A percentile compares a stretch with the other conserved stretches of the same genome.
These are phyloP conservation scores for Aureobasidium sp. DNA, from an alignment of 2,329 filamentous ascomycete genomes.

Conservation along the genomic window DNA sequence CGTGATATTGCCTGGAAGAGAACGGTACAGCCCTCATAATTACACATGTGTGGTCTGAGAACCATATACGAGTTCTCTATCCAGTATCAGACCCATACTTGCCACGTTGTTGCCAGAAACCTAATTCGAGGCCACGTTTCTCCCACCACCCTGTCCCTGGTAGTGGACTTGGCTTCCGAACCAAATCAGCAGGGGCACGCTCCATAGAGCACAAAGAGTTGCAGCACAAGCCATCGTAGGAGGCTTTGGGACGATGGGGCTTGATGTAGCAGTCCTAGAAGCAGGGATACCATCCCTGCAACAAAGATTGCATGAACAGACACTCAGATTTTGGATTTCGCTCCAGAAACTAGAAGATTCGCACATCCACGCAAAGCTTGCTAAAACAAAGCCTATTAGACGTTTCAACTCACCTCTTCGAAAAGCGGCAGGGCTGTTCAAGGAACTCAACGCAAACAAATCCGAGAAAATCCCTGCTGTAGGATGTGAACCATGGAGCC, in stretches of 20 bases:
- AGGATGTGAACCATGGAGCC: slow-evolving; percentile 6
- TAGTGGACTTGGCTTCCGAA: too few species aligned
- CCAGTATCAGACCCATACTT: too few species aligned
- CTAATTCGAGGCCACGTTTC: too few species aligned
- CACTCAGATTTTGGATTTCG: background rate
- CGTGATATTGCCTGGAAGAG: too few species aligned
- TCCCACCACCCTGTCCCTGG: too few species aligned
- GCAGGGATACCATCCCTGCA: background rate
- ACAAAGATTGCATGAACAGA: background rate
- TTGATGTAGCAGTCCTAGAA: background rate
- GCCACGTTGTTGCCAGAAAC: too few species aligned
- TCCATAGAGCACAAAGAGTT: too few species aligned
- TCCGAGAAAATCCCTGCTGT: background rate
- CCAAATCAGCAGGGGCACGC: too few species aligned
- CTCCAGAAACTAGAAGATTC: background rate
- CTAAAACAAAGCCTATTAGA: too few species aligned
- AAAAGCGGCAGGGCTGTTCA: background rate
- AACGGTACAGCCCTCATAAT: too few species aligned
- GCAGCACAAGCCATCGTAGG: background rate
- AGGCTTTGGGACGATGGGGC: background rate
- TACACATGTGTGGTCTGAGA: too few species aligned
- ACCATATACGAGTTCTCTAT: too few species aligned
- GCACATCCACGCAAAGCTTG: background rate
- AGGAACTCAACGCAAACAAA: background rate
- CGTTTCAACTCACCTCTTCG: background rate